Conservation (phyloP, 139 green algal genomes). For the Nannochloris sp. region DNA sequence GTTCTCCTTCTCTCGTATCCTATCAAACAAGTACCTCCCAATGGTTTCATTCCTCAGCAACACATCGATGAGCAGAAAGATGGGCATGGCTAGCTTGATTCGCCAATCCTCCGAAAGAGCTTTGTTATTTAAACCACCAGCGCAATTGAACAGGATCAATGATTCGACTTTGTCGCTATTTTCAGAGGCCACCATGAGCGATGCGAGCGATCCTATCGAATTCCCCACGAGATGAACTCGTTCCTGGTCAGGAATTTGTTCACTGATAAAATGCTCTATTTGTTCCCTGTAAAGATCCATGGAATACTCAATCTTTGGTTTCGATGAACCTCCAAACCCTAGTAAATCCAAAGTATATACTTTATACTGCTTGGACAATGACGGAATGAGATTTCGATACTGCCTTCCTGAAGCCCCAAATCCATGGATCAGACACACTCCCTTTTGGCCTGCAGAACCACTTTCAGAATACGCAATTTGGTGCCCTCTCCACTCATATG, state of each 20-base stretch:
- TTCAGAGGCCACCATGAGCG: conserved; percentile 18
- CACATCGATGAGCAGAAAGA: conserved; percentile 83
- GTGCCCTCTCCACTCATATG: conserved; percentile 12
- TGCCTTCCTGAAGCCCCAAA: conserved; percentile 21
- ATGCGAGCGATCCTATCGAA: conserved; percentile 13
- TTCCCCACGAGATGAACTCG: background rate
- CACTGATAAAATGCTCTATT: conserved; percentile 23
- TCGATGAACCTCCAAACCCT: conserved; percentile 16
- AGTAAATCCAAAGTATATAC: conserved; percentile 22
- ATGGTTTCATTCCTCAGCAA: conserved; percentile 61
- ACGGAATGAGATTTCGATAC: conserved; percentile 13
- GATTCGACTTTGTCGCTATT: conserved; percentile 23
- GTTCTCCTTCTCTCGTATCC: conserved; percentile 48
- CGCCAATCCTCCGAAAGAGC: conserved; percentile 64
- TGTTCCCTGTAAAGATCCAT: conserved; percentile 28
- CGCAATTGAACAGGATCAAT: conserved; percentile 72
- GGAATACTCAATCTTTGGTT: conserved; percentile 20
- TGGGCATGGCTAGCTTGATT: conserved; percentile 61
- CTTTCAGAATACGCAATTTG: background rate
- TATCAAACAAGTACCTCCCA: conserved; percentile 59
- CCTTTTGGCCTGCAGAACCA: conserved; percentile 7
- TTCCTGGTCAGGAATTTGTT: background rate
- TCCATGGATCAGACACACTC: conserved; percentile 23
- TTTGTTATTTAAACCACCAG: conserved; percentile 89
- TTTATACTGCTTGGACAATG: conserved; percentile 21